Percentiles rank a stretch among this genome's conserved stretches.
These are phyloP conservation scores for Sporothrix dimorphospora DNA, from an alignment of 2,329 filamentous ascomycete species.

Conservation along the genomic window DNA sequence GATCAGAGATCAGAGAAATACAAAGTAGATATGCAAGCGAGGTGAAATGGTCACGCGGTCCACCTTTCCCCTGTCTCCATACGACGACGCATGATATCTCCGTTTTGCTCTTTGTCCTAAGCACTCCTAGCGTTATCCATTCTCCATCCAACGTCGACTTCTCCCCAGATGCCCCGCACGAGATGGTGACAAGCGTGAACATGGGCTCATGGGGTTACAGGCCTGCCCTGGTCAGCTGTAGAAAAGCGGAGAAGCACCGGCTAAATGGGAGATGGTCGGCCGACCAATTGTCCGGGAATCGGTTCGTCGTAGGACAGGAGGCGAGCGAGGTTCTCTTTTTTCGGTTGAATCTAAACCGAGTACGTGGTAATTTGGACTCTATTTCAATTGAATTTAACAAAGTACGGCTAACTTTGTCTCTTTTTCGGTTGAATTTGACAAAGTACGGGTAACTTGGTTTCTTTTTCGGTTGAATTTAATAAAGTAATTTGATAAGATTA, in stretches of 20 bases:
- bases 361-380: no score
- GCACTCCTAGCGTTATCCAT: neutral
- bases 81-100: no score
- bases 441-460: no score
- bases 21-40: neutral
- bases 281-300: neutral
- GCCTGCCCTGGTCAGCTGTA: neutral
- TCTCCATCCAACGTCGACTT: neutral
- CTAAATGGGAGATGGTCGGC: conserved; percentile 9
- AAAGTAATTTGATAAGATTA: no score
- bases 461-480: no score
- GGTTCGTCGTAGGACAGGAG: no score
- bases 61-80: neutral
- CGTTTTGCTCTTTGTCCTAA: neutral
- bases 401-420: no score
- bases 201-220: neutral
- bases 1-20: no score
- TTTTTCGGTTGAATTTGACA: no score
- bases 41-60: neutral
- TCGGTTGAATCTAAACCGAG: no score
- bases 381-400: no score
- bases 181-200: neutral
- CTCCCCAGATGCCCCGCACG: conserved; percentile 19
- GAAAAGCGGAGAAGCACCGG: conserved; percentile 10
- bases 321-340: no score